A percentile compares a stretch with the other conserved stretches of the same genome.
phyloP scores from a whole-genome alignment of 495 filamentous ascomycete genomes.

The Aspergillus funiculosus region DNA sequence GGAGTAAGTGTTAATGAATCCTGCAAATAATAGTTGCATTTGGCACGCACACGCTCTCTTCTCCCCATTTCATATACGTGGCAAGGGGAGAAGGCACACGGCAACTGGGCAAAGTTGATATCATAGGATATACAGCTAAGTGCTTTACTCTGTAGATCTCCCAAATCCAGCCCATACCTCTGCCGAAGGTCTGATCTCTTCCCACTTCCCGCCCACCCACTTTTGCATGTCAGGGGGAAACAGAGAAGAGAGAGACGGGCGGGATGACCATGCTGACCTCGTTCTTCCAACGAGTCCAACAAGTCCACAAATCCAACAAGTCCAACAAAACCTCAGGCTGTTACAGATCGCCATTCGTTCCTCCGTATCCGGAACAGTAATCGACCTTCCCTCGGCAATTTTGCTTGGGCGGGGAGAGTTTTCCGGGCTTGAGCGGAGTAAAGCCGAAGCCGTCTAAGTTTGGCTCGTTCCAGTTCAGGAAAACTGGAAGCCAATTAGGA shows the following conservation, averaged over 20 bases:
- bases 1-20: too few relatives aligned
- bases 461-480: conserved; percentile 15
- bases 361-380: conserved; percentile 17
- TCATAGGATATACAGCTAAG: background rate
- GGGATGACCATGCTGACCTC: too few relatives aligned
- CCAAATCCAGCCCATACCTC: background rate
- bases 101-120: conserved; percentile 10
- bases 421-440: conserved; percentile 22
- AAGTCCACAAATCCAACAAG: conserved; percentile 12
- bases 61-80: conserved; percentile 9
- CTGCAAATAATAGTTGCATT: too few relatives aligned
- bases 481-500: conserved; percentile 15
- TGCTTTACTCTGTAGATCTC: background rate
- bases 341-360: conserved; percentile 21
- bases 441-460: conserved; percentile 30
- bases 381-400: conserved; percentile 17
- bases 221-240: conserved; percentile 9
- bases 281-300: conserved; percentile 12
- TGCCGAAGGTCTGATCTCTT: background rate
- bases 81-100: conserved; percentile 6
- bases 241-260: too few relatives aligned
- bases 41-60: too few relatives aligned
- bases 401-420: conserved; percentile 16
- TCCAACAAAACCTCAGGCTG: conserved; percentile 15
- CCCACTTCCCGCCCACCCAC: conserved; percentile 9